A percentile compares a stretch with the other conserved stretches of the same genome.
These are phyloP conservation scores for Fusarium illudens DNA, from an alignment of 2,329 filamentous ascomycete genomes.

Conservation along the genomic window DNA sequence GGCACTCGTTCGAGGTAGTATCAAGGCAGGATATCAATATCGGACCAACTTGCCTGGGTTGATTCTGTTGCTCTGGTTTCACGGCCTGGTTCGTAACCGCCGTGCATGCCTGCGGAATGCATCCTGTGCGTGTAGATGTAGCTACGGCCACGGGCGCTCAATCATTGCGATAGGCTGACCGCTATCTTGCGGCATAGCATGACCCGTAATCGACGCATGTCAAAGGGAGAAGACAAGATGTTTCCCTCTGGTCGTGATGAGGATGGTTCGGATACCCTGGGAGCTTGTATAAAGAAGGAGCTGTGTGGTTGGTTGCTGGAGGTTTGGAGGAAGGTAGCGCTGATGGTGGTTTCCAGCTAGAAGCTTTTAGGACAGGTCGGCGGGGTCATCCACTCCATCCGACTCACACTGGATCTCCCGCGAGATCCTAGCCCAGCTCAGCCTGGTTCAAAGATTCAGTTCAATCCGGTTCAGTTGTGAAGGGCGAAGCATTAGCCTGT, in stretches of 20 bases:
- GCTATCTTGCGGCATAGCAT: not conserved
- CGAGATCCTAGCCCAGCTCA: constrained; percentile 31
- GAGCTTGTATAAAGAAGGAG: constrained; percentile 6
- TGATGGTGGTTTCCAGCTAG: constrained; percentile 1
- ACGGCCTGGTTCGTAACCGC: not conserved
- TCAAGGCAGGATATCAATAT: constrained; percentile 1
- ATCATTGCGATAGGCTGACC: not conserved
- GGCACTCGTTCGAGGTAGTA: not conserved
- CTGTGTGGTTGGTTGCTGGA: not conserved
- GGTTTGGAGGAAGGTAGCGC: not conserved
- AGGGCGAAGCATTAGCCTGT: constrained; percentile 5
- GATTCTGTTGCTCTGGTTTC: constrained; percentile 8
- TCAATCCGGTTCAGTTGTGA: constrained; percentile 13
- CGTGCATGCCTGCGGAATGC: not conserved
- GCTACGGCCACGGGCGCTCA: not conserved
- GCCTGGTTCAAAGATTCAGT: constrained; percentile 15
- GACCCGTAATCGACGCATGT: not conserved
- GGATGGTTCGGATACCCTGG: constrained; percentile 4
- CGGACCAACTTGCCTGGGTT: not conserved
- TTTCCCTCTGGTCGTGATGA: constrained; percentile 4
- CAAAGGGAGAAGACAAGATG: not conserved
- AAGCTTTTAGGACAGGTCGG: not conserved
- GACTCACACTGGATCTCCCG: not conserved
- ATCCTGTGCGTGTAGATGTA: not conserved
- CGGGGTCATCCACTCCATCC: constrained; percentile 3